Base-by-base conservation (phyloP, 495 filamentous ascomycete species). In the Podospora bellae-mahoneyi region DNA sequence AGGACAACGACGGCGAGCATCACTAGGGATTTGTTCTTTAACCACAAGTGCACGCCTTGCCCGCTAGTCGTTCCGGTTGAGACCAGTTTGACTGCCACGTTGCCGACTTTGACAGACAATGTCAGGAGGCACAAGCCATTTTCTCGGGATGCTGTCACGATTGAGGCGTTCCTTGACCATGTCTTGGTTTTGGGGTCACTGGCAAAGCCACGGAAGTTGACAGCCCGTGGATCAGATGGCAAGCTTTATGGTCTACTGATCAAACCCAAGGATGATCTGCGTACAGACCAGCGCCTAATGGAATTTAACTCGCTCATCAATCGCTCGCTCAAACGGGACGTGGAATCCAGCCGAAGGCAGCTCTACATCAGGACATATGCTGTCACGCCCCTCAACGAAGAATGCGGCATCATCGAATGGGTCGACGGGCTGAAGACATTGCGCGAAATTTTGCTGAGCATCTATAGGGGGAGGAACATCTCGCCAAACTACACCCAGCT, bases 231-330 rank as follows among this genome's bases (percentile, higher is more conserved):
- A 5, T 93, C 91, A 0, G 93, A 99, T 78, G 95, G 95, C 15
- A 88, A 89, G 62, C 83, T 85, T 5, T 99, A 99, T 73, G 90
- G 90, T 30, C 87, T 97, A 18, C 84, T 99, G 60, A 95, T 96
- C 82, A 99, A 99, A 73, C 95, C 95, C 5, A 98, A 98, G 77
- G 95, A 98, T 74, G 96, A 99, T 77, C 84, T 99, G 5, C 90
- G 95, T 6, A 98, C 97, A 71, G 95, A 99, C 69, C 93, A 97
- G 72, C 91, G 95, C 60, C 87, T 99, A 23, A 98, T 99, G 96
- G 96, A 98, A 75, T 99, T 98, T 84, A 97, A 97, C 75, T 88
- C 90, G 66, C 94, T 97, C 89, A 97, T 99, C 80, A 97, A 98
- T 75, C 86, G 96, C 66, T 91, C 93, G 27, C 79, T 99, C 34